These are phyloP conservation scores for Schizophyllum commune DNA, from an alignment of 1,284 basidiomycete species.

Conservation along the genomic window DNA sequence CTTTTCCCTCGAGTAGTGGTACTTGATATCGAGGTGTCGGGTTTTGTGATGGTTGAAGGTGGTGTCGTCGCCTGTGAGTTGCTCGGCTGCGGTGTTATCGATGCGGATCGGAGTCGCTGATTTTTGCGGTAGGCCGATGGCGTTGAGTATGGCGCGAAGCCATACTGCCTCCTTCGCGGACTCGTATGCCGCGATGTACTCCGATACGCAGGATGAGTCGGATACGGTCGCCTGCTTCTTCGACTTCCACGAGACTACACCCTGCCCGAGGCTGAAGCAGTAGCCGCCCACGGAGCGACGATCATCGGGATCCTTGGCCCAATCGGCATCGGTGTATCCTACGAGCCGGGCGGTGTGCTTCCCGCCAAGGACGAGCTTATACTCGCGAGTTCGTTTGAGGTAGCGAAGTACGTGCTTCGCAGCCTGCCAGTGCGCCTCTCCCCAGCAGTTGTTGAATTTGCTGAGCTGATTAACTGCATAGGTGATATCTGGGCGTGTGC, in stretches of 20 bases:
- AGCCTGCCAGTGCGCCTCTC: conserved; percentile 2
- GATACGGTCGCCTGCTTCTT: conserved; percentile 1
- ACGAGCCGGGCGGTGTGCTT: not conserved
- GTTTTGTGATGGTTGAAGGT: not conserved
- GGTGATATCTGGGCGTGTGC: conserved; percentile 5
- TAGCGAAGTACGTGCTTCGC: conserved; percentile 5
- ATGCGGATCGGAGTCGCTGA: not conserved
- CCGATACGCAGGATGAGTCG: not conserved
- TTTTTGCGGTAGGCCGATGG: not conserved
- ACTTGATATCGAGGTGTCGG: conserved; percentile 4
- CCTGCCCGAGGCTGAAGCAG: conserved; percentile 1
- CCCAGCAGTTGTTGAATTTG: conserved; percentile 2
- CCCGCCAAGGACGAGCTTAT: not conserved
- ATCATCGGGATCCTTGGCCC: not conserved
- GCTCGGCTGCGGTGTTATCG: not conserved
- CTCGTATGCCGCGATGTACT: conserved; percentile 1
- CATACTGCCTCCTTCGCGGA: not conserved
- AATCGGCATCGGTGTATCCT: conserved; percentile 5
- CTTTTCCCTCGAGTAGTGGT: conserved; percentile 5
- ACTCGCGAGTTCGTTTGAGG: conserved; percentile 4
- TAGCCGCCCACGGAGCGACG: conserved; percentile 6
- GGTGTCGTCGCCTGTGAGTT: not conserved
- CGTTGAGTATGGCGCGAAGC: not conserved
- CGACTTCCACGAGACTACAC: conserved; percentile 3
- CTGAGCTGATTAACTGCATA: conserved; percentile 2